Evolutionary conservation across 345 rosid species (phyloP), one percentile per base, ranked within the genome.

Genomic region (Mallotus nudiflorus): DNA sequence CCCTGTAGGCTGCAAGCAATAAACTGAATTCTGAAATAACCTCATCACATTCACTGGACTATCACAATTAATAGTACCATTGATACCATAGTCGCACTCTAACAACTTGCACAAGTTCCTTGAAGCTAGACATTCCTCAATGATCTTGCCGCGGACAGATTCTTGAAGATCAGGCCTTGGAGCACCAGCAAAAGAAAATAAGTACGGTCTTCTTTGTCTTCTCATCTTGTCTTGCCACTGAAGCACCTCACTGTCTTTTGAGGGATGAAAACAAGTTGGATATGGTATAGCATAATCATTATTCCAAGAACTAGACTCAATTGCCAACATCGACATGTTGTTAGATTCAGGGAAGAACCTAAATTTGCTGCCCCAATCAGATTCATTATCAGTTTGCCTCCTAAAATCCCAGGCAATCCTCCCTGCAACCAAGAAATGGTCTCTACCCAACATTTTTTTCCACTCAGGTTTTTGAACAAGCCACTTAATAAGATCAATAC

Each of bases 241-340:
- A 42, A 40, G 40, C 15, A 76, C 56, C 46, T 70, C 71, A 18
- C 46, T 57, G 1, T 70, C 70, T 40, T 60, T 49, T 13, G 62
- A 57, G 35, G 79, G 79, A 42, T 76, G 79, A 44, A 76, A 76
- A 56, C 79, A 70, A 29, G 79, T 76, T 3, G 79, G 79, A 51
- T 76, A 76, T 3, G 79, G 79, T 37, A 76, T 76, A 15, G 79
- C 79, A 65, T 76, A 70, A 31, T 76, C 79, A 58, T 76, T 76
- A 62, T 70, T 70, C 79, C 79, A 76, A 3, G 71, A 70, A 52
- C 79, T 70, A 42, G 75, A 58, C 67, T 76, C 79, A 44, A 76
- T 70, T 15, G 79, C 51, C 62, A 76, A 58, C 79, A 76, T 76
- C 3, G 79, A 76, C 74, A 76, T 65, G 67, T 76, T 76, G 35